phyloP scores from a whole-genome alignment of 495 filamentous ascomycete species.

The Penicillium maclennaniae region DNA sequence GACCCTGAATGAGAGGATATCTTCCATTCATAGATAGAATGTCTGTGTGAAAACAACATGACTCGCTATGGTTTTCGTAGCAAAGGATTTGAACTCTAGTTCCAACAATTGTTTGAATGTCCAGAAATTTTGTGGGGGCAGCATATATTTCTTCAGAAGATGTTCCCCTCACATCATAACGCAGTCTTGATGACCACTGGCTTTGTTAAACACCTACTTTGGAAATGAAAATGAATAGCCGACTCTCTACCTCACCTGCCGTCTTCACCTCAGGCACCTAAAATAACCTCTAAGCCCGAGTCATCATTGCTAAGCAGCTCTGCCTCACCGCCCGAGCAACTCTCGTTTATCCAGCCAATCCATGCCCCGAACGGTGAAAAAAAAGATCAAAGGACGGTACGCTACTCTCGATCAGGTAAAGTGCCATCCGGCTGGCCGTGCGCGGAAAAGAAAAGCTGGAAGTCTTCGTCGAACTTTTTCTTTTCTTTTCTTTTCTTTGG shows the following conservation, averaged over 20 bases:
- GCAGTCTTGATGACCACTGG: too few species aligned
- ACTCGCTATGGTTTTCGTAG: too few species aligned
- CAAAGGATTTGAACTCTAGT: too few species aligned
- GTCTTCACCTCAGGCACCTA: conserved; percentile 17
- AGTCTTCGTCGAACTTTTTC: conserved; percentile 38
- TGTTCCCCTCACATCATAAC: too few species aligned
- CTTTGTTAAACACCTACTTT: too few species aligned
- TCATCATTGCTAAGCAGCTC: conserved; percentile 10
- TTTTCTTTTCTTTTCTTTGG: conserved; percentile 53
- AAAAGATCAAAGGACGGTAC: background rate
- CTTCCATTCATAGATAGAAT: background rate
- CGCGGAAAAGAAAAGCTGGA: conserved; percentile 30
- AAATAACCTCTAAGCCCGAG: background rate
- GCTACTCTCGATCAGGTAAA: conserved; percentile 23
- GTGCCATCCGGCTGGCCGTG: conserved; percentile 13
- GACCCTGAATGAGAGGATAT: too few species aligned
- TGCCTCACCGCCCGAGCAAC: conserved; percentile 28
- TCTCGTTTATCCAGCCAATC: conserved; percentile 34
- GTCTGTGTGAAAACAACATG: background rate
- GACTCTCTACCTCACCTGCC: conserved; percentile 43
- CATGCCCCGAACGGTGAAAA: conserved; percentile 18
- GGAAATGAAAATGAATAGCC: background rate
- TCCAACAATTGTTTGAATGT: too few species aligned
- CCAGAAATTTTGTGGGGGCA: too few species aligned
- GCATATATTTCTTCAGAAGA: too few species aligned